A percentile compares a stretch with the other conserved stretches of the same genome.
phyloP scores from a whole-genome alignment of 2,329 filamentous ascomycete species.

The Trichoderma afroharzianum region DNA sequence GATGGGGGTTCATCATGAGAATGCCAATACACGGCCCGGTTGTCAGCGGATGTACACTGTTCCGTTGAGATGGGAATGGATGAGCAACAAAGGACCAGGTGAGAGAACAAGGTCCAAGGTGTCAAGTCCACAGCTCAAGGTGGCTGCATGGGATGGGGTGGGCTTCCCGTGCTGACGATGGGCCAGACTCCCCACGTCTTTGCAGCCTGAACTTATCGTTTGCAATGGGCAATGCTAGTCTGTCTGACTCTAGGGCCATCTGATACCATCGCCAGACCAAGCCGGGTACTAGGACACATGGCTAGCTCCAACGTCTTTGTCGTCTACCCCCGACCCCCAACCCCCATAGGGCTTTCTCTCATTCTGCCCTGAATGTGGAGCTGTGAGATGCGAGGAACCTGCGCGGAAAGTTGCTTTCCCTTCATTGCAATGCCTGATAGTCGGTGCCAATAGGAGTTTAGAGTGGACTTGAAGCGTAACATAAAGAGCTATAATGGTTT shows the following conservation, averaged over 20 bases:
- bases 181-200: neutral
- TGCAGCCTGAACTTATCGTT: neutral
- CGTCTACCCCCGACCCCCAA: neutral
- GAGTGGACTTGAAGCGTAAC: neutral
- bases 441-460: neutral
- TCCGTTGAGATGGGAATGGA: neutral
- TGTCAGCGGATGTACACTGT: constrained; percentile 3
- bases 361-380: neutral
- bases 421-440: neutral
- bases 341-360: neutral
- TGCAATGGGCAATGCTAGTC: neutral
- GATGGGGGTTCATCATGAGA: neutral
- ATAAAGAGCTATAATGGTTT: neutral
- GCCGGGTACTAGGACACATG: neutral
- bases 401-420: too few relatives aligned
- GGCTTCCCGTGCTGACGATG: constrained; percentile 4
- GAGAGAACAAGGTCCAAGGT: neutral
- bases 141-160: constrained; percentile 1
- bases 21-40: neutral
- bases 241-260: neutral
- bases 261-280: neutral
- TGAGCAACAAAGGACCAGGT: neutral
- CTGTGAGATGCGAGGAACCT: neutral
- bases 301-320: neutral
- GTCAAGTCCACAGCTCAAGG: neutral